These are phyloP conservation scores for Buddleja alternifolia DNA, from an alignment of 257 asterid species.

Conservation along the genomic window DNA sequence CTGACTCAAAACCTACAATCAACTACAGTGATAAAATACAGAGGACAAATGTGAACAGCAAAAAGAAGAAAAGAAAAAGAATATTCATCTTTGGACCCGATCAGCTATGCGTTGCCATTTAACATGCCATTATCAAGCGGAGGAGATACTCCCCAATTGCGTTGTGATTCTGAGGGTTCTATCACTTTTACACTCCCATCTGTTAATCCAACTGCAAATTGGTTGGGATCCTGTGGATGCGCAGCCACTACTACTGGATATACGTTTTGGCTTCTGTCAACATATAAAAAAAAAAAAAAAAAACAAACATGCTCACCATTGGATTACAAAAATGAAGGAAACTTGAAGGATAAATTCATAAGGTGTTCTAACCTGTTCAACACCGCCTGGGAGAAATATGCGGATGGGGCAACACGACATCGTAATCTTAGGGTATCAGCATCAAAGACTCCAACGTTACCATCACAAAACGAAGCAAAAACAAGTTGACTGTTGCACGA, in stretches of 20 bases:
- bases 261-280: constrained; percentile 64
- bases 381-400: constrained; percentile 69
- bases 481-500: constrained; percentile 94
- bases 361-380: constrained; percentile 65
- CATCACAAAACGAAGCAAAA: constrained; percentile 85
- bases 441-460: constrained; percentile 83
- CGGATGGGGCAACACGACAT: constrained; percentile 83
- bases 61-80: background rate
- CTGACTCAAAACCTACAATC: constrained; percentile 54
- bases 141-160: constrained; percentile 82
- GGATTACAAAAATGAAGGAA: background rate
- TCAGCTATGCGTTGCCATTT: constrained; percentile 62
- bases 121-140: constrained; percentile 69
- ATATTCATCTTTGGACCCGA: constrained; percentile 69
- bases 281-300: no score
- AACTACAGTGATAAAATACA: constrained; percentile 57
- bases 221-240: constrained; percentile 86
- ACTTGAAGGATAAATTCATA: background rate
- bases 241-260: constrained; percentile 81
- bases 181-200: constrained; percentile 91
- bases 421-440: constrained; percentile 86
- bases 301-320: constrained; percentile 9
- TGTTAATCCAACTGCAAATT: constrained; percentile 83
- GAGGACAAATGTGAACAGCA: constrained; percentile 31
- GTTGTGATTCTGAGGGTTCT: constrained; percentile 85